phyloP scores from a whole-genome alignment of 2,329 filamentous ascomycete genomes.

The Plenodomus tracheiphilus region DNA sequence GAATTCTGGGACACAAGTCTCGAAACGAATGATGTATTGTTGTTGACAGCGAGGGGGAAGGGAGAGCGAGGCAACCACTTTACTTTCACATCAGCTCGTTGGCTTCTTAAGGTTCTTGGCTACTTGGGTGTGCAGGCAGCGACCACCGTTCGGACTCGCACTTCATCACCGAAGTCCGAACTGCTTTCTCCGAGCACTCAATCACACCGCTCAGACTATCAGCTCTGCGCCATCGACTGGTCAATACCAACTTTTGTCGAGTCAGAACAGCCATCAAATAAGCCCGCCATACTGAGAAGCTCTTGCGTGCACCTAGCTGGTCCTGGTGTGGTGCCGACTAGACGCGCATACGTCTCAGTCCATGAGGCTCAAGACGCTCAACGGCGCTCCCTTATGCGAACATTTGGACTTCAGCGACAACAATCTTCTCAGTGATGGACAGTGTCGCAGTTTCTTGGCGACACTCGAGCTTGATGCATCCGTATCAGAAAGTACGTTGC shows the following conservation, averaged over 20 bases:
- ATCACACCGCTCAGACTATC: background rate
- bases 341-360: background rate
- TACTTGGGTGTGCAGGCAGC: background rate
- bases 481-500: conserved; percentile 6
- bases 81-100: background rate
- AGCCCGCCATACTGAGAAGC: background rate
- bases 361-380: conserved; percentile 54
- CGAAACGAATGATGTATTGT: background rate
- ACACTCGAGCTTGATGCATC: conserved; percentile 30
- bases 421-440: conserved; percentile 55
- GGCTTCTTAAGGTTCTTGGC: background rate
- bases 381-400: conserved; percentile 63
- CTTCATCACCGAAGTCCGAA: background rate
- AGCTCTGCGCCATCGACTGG: background rate
- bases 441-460: conserved; percentile 39
- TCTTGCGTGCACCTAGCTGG: background rate
- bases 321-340: background rate
- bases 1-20: conserved; percentile 3
- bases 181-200: background rate
- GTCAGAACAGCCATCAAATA: background rate
- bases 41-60: background rate
- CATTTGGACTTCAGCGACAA: conserved; percentile 59
- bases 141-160: background rate
- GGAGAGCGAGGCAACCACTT: background rate
- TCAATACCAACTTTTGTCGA: too few species aligned